These are phyloP conservation scores for Tephrocybe sp. DNA, from an alignment of 768 basidiomycete species.

Conservation along the genomic window DNA sequence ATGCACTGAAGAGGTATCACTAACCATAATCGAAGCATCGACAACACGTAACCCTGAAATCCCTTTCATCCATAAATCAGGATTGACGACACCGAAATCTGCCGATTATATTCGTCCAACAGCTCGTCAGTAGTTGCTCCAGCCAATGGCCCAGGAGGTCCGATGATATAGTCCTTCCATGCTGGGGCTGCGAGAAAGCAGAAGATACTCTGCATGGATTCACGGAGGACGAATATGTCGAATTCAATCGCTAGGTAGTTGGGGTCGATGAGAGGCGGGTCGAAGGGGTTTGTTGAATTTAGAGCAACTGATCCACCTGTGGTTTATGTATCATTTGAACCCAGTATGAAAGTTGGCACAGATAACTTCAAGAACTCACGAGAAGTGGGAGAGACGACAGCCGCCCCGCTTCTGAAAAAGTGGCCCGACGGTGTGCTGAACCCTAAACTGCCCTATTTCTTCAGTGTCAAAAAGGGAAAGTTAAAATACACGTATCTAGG, in stretches of 20 bases:
- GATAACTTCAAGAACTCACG: too few species aligned
- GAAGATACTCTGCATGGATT: conserved; percentile 19
- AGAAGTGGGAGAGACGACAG: conserved; percentile 7
- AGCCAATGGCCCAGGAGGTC: conserved; percentile 6
- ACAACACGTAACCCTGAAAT: neutral
- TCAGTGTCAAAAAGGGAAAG: too few species aligned
- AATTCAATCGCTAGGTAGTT: conserved; percentile 20
- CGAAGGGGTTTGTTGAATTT: conserved; percentile 36
- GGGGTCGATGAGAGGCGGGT: conserved; percentile 39
- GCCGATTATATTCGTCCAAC: conserved; percentile 6
- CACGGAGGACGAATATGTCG: conserved; percentile 21
- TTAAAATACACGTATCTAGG: too few species aligned
- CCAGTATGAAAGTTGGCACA: too few species aligned
- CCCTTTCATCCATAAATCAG: neutral
- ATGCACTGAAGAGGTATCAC: neutral
- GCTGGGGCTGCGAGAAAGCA: conserved; percentile 6
- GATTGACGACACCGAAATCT: too few species aligned
- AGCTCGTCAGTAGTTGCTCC: conserved; percentile 7
- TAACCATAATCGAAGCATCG: conserved; percentile 1
- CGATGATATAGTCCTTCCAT: conserved; percentile 10
- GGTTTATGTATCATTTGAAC: too few species aligned
- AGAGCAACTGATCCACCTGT: conserved; percentile 25
- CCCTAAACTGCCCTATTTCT: neutral
- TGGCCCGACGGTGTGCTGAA: neutral
- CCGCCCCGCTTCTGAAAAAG: neutral